Evolutionary conservation across 75 land plant genomes (phyloP).

Genomic region (Pinus tabuliformis): DNA sequence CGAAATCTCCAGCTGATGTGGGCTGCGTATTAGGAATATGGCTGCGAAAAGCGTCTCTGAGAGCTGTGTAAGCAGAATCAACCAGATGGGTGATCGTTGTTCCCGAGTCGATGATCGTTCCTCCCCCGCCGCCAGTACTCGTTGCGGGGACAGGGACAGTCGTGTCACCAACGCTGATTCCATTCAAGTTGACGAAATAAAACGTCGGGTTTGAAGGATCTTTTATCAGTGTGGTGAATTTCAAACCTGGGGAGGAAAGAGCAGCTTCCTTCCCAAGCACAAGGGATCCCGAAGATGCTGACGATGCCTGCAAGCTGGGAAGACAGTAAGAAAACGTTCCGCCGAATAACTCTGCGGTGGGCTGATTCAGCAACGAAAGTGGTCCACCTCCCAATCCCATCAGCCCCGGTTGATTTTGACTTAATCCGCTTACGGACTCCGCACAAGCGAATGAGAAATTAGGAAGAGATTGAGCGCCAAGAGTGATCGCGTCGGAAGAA

Average conservation of each 20-base stretch:
- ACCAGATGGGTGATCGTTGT: constrained; percentile 50
- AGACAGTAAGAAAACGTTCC: too few relatives aligned
- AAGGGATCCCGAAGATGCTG: constrained; percentile 48
- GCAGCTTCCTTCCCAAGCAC: constrained; percentile 24
- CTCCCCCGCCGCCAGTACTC: constrained; percentile 37
- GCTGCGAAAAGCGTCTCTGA: constrained; percentile 42
- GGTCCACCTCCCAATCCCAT: too few relatives aligned
- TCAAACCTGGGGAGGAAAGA: constrained; percentile 27
- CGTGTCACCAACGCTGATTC: constrained; percentile 36
- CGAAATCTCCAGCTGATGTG: constrained; percentile 44
- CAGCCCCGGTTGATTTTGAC: too few relatives aligned
- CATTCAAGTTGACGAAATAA: constrained; percentile 44
- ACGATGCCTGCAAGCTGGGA: constrained; percentile 7
- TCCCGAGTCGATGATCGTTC: constrained; percentile 63
- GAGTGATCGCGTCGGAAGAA: too few relatives aligned
- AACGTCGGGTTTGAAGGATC: constrained; percentile 40
- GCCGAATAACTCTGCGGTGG: too few relatives aligned
- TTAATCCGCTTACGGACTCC: too few relatives aligned
- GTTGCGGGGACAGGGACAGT: constrained; percentile 18
- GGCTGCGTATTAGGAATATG: constrained; percentile 18
- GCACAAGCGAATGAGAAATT: too few relatives aligned
- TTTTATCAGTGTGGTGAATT: constrained; percentile 40
- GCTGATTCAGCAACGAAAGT: too few relatives aligned
- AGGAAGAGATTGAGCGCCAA: too few relatives aligned
- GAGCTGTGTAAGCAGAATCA: constrained; percentile 44